A percentile compares a stretch with the other conserved stretches of the same genome.
phyloP scores from a whole-genome alignment of 192 early-diverging fungal genomes.

The Coemansia sp. region DNA sequence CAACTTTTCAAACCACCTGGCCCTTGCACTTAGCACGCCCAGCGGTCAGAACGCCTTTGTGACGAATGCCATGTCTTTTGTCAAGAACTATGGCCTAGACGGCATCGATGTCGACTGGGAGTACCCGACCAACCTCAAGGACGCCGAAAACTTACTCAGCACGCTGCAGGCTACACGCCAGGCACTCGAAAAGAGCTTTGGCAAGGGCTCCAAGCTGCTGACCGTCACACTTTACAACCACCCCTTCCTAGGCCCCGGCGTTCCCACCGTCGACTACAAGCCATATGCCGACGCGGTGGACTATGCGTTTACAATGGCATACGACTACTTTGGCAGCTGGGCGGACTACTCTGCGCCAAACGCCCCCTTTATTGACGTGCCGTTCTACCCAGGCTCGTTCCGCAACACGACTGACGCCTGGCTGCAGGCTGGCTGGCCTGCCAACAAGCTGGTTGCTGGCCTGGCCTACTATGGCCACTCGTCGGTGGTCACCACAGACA shows the following conservation, averaged over 20 bases:
- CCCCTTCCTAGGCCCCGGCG: constrained; percentile 58
- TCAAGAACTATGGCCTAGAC: constrained; percentile 60
- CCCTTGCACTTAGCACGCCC: constrained; percentile 57
- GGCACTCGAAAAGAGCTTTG: constrained; percentile 54
- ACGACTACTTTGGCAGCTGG: constrained; percentile 69
- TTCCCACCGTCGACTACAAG: constrained; percentile 57
- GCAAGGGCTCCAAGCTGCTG: constrained; percentile 56
- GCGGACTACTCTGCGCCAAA: constrained; percentile 56
- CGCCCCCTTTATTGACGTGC: constrained; percentile 45
- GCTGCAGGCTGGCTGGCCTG: constrained; percentile 61
- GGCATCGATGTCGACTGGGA: constrained; percentile 82
- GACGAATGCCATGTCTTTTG: constrained; percentile 52
- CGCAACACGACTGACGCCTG: constrained; percentile 56
- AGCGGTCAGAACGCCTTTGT: constrained; percentile 56
- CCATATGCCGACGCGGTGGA: constrained; percentile 62
- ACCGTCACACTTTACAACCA: constrained; percentile 66
- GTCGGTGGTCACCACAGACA: constrained; percentile 30
- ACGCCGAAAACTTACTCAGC: constrained; percentile 59
- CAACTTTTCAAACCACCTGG: constrained; percentile 58
- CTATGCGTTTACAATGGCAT: constrained; percentile 69
- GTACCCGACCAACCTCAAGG: constrained; percentile 57
- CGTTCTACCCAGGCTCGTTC: constrained; percentile 50
- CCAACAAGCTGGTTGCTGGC: constrained; percentile 62
- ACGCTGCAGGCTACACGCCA: constrained; percentile 60
- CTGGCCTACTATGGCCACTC: constrained; percentile 66